Conservation (phyloP, 805 yeast genomes). For the Maudiozyma bulderi region DNA sequence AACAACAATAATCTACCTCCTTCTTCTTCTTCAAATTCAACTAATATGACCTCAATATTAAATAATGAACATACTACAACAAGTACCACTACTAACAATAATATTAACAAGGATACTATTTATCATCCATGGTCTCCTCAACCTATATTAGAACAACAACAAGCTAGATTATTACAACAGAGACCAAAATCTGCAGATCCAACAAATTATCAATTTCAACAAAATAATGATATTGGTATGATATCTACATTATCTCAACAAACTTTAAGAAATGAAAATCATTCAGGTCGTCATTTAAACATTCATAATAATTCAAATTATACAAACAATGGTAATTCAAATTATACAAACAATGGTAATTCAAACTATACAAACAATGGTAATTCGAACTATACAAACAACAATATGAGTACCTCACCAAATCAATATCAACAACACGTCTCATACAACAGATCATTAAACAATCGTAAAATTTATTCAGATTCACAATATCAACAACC, state of each 20-base stretch:
- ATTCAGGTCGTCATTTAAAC: background rate
- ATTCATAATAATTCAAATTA: background rate
- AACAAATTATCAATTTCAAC: background rate
- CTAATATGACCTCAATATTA: slow-evolving; percentile 13
- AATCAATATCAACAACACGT: background rate
- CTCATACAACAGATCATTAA: background rate
- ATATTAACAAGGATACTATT: background rate
- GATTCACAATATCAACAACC: background rate
- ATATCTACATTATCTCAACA: background rate
- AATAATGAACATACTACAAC: background rate
- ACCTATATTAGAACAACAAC: slow-evolving; percentile 20
- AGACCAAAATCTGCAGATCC: slow-evolving; percentile 40
- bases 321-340: background rate
- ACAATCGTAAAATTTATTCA: background rate
- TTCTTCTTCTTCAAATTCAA: background rate
- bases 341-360: background rate
- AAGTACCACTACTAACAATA: background rate
- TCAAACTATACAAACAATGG: background rate
- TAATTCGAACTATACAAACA: background rate
- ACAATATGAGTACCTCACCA: background rate
- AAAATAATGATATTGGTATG: background rate
- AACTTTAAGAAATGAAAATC: no score
- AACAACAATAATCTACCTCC: no score
- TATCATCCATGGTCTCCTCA: slow-evolving; percentile 30
- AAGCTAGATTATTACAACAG: background rate